Evolutionary conservation across 2,329 filamentous ascomycete species (phyloP).

Genomic region (Colletotrichum coccodes): DNA sequence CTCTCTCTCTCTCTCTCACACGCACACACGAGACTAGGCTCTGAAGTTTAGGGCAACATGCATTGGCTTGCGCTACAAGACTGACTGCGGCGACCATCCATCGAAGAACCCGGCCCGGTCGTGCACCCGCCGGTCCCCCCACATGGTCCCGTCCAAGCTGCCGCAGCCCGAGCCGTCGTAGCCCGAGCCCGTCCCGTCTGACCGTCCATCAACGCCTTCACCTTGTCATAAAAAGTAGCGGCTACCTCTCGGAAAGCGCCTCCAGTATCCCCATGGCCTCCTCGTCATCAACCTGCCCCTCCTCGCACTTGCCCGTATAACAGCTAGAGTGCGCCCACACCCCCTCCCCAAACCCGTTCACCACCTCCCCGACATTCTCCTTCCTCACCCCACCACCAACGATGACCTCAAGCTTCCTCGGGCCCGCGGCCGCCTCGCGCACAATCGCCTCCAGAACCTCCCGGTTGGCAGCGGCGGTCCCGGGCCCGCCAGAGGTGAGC

Average conservation of each 20-base stretch:
- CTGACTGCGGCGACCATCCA: not conserved
- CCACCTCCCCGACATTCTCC: slow-evolving; percentile 47
- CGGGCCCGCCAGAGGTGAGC: slow-evolving; percentile 63
- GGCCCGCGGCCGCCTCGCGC: slow-evolving; percentile 28
- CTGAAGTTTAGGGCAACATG: not conserved
- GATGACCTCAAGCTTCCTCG: slow-evolving; percentile 55
- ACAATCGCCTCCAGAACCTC: slow-evolving; percentile 49
- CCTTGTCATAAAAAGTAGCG: too few relatives aligned
- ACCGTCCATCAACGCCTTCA: not conserved
- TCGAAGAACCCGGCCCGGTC: not conserved
- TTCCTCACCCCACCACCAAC: slow-evolving; percentile 62
- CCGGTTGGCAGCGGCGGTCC: slow-evolving; percentile 52
- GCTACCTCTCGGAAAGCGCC: slow-evolving; percentile 10
- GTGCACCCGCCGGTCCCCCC: not conserved
- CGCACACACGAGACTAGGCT: not conserved
- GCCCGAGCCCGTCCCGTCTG: too few relatives aligned
- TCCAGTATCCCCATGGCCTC: slow-evolving; percentile 28
- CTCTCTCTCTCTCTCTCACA: not conserved
- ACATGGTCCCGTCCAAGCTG: not conserved
- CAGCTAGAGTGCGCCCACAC: slow-evolving; percentile 62
- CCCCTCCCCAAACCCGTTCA: slow-evolving; percentile 38
- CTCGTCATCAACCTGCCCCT: slow-evolving; percentile 26
- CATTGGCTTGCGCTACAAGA: not conserved
- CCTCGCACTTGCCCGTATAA: slow-evolving; percentile 35
- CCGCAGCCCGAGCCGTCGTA: not conserved